Base-by-base conservation (phyloP, 2,329 filamentous ascomycete species). In the Penicillium sp. region DNA sequence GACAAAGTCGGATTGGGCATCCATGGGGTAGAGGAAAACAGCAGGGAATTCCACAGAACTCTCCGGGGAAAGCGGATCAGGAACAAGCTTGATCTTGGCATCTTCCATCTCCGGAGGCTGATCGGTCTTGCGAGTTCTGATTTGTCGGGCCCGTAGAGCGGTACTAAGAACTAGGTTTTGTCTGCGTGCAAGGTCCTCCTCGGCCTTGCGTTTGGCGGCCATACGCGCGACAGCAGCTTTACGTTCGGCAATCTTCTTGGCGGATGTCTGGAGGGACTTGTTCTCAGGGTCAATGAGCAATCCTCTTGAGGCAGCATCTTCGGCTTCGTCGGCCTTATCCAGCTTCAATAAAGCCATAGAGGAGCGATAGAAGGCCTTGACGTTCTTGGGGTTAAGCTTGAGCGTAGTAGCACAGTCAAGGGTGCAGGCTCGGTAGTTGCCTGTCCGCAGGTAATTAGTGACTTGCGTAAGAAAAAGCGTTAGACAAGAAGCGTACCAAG, bases 311-410 rank as follows among this genome's bases (percentile, higher is more conserved):
- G 88, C 92, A 4, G 90, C 85, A 70, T 95, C 90, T 60, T 86
- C 81, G 2, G 94, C 92, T 74, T 96, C 91, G 21, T 76, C 72
- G 51, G 95, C 77, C 65, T 90, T 90, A 69, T 89, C 87, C 15
- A 96, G 83, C 1, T 86, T 84, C 24, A 95, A 77, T 51, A 95
- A 82, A 4, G 94, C 93, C 54, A 81, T 80, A 2, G 88, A 84
- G 50, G 88, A 91, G 57, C 94, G 88, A 74, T 95, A 99, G 75
- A 86, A 90, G 1, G 94, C 93, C 76, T 99, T 99, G 65, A 95
- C 72, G 70, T 96, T 96, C 46, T 70, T 72, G 3, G 86, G 81
- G 73, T 96, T 95, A 53, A 96, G 78, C 36, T 85, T 83, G 54
- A 99, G 80, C 1, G 89, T 87, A 7, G 84, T 80, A 2, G 87